Conservation (phyloP, 2,329 filamentous ascomycete genomes). For the Fusarium pseudonygamai region DNA sequence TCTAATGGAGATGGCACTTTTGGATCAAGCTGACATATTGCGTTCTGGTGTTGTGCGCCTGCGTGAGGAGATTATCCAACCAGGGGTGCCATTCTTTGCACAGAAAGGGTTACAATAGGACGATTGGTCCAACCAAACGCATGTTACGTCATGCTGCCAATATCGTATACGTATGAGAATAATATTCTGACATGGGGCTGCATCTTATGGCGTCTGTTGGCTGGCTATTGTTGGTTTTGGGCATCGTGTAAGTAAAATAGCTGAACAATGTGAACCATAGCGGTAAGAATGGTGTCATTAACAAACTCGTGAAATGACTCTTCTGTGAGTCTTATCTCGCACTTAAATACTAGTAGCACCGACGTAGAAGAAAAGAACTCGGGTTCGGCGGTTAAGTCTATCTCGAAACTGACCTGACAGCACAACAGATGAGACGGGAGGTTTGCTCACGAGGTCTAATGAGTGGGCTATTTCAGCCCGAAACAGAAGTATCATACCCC, state of each 20-base stretch:
- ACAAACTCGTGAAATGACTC: neutral
- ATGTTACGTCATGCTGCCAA: slow-evolving; percentile 25
- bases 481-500: slow-evolving; percentile 35
- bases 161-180: neutral
- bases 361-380: neutral
- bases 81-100: neutral
- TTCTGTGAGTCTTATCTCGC: neutral
- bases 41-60: neutral
- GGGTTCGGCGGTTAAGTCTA: slow-evolving; percentile 22
- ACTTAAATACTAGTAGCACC: neutral
- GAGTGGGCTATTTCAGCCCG: slow-evolving; percentile 28
- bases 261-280: neutral
- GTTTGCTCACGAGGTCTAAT: slow-evolving; percentile 36
- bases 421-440: slow-evolving; percentile 14
- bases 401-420: slow-evolving; percentile 18
- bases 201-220: neutral
- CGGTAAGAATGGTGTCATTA: slow-evolving; percentile 14
- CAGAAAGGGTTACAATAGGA: neutral
- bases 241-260: neutral
- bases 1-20: neutral
- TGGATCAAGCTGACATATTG: neutral
- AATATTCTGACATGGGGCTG: slow-evolving; percentile 8
- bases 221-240: neutral
- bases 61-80: neutral
- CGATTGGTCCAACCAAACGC: neutral